phyloP scores from a whole-genome alignment of 2,329 filamentous ascomycete species.

The Trichoderma afroharzianum region DNA sequence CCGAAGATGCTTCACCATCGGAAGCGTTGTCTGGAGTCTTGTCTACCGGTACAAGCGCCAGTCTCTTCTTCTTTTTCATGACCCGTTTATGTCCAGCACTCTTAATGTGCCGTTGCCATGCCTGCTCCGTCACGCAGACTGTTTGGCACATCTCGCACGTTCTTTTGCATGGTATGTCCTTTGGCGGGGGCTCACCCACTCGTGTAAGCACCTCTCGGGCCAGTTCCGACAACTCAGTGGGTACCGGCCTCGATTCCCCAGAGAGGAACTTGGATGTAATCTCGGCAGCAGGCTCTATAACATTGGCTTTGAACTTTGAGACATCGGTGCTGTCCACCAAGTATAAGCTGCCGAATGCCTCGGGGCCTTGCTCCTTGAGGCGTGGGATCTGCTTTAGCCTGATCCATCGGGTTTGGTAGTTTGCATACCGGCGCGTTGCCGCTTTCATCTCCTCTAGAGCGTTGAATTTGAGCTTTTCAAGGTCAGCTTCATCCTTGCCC shows the following conservation, averaged over 20 bases:
- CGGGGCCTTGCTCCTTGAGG: slow-evolving; percentile 52
- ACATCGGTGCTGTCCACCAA: slow-evolving; percentile 77
- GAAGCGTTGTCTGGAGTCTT: slow-evolving; percentile 2
- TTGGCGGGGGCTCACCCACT: slow-evolving; percentile 40
- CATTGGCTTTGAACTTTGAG: slow-evolving; percentile 56
- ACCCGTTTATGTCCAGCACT: slow-evolving; percentile 34
- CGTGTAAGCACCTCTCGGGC: slow-evolving; percentile 55
- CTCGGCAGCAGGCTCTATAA: slow-evolving; percentile 60
- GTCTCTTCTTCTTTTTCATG: slow-evolving; percentile 35
- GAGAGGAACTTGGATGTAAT: slow-evolving; percentile 63
- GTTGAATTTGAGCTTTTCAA: slow-evolving; percentile 52
- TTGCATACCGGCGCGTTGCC: slow-evolving; percentile 84
- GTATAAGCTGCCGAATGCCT: slow-evolving; percentile 60
- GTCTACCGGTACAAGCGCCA: slow-evolving; percentile 35
- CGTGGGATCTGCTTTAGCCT: slow-evolving; percentile 73
- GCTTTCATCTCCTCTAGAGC: slow-evolving; percentile 74
- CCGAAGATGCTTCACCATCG: slow-evolving; percentile 9
- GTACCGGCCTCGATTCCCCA: slow-evolving; percentile 49
- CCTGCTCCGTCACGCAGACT: slow-evolving; percentile 54
- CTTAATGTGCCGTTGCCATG: slow-evolving; percentile 39
- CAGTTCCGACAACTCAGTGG: slow-evolving; percentile 45
- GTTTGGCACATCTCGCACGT: slow-evolving; percentile 72
- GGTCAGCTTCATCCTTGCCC: slow-evolving; percentile 30
- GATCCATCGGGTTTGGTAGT: slow-evolving; percentile 83
- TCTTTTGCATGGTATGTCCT: slow-evolving; percentile 53